Base-by-base conservation (phyloP, 345 rosid genomes). In the Ricinus communis region DNA sequence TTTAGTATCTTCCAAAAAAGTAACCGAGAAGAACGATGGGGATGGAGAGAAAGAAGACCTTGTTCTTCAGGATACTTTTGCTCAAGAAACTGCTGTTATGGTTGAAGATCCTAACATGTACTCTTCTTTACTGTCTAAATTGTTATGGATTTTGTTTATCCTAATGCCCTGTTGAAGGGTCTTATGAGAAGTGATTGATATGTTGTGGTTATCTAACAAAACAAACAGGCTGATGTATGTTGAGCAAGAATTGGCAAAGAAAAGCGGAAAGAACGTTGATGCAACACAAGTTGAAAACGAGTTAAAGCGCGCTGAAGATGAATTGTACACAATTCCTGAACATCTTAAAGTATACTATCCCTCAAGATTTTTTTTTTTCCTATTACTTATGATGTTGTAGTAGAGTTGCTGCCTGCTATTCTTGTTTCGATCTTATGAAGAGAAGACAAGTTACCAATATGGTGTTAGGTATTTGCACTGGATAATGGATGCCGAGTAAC, bases 311-410 rank as follows among this genome's bases (percentile, higher is more conserved):
- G 95, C 86, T 4, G 97, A 94, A 81, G 97, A 94, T 82, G 97
- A 94, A 83, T 73, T 95, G 1, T 95, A 90, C 85, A 85, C 77
- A 73, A 81, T 94, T 61, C 99, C 99, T 1, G 97, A 94, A 80
- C 99, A 94, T 85, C 99, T 94, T 76, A 90, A 90, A 74, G 97
- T 94, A n/a, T n/a, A n/a, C n/a, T n/a, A n/a, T n/a, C n/a, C n/a
- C n/a, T n/a, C n/a, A 59, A 80, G 85, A 74, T 40, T 28, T 25
- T 19, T 31, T n/a, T n/a, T n/a, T n/a, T n/a, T n/a, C n/a, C n/a
- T n/a, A n/a, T n/a, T 21, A 28, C 33, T 9, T 31, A 38, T 31
- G 28, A 51, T 30, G 21, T 33, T 4, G 30, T 54, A 3, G 13
- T 54, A 21, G 22, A 16, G 22, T 22, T 21, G 9, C 30, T 21